A percentile compares a stretch with the other conserved stretches of the same genome.
phyloP scores from a whole-genome alignment of 176 grass and related monocot genomes.

The Phyllostachys edulis region DNA sequence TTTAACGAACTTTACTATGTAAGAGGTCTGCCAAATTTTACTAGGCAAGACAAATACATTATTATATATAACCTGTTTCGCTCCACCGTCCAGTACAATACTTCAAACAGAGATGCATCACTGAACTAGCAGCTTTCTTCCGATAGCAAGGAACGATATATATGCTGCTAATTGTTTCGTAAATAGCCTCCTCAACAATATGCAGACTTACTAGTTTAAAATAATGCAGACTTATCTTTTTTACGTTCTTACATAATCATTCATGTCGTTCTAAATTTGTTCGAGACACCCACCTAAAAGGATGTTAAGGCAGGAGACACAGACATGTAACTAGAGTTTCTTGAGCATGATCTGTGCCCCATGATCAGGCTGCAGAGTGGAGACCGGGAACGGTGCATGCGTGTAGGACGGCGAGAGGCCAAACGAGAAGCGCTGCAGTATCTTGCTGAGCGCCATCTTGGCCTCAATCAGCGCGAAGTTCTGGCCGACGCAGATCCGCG shows the following conservation, averaged over 20 bases:
- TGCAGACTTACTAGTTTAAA: background rate
- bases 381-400: slow-evolving; percentile 36
- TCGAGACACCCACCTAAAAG: background rate
- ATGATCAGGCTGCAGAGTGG: slow-evolving; percentile 47
- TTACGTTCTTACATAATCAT: background rate
- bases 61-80: no score
- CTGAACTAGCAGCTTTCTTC: background rate
- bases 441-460: slow-evolving; percentile 54
- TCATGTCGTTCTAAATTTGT: background rate
- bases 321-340: background rate
- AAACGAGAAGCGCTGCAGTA: slow-evolving; percentile 49
- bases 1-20: background rate
- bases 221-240: background rate
- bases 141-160: background rate
- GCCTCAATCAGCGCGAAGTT: slow-evolving; percentile 54
- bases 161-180: background rate
- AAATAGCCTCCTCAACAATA: background rate
- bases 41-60: background rate
- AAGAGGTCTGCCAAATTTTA: background rate
- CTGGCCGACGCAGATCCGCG: slow-evolving; percentile 44
- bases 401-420: slow-evolving; percentile 45
- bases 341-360: slow-evolving; percentile 42
- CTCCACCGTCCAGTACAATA: background rate
- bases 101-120: background rate
- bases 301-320: background rate